A percentile compares a stretch with the other conserved stretches of the same genome.
phyloP scores from a whole-genome alignment of 306 rosid species.

The Argentina anserina region DNA sequence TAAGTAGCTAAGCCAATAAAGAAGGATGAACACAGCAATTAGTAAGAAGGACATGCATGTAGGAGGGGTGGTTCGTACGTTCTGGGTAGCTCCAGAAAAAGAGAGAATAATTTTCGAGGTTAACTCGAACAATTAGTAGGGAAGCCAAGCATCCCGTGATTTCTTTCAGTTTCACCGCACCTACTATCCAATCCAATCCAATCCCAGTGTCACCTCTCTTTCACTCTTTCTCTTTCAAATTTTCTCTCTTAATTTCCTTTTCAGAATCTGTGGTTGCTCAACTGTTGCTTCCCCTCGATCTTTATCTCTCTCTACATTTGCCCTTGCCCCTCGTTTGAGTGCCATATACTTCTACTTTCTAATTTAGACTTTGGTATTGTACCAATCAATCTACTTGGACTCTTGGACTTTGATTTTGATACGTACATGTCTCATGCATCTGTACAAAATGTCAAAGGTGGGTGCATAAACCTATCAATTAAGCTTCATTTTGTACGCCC shows the following conservation, averaged over 20 bases:
- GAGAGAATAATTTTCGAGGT: constrained; percentile 5
- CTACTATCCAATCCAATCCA: constrained; percentile 18
- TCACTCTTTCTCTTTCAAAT: not conserved
- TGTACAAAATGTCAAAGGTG: not conserved
- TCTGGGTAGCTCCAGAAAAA: constrained; percentile 4
- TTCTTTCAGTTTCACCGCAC: constrained; percentile 26
- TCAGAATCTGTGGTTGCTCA: constrained; percentile 11
- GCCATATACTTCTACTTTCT: not conserved
- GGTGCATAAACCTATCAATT: not conserved
- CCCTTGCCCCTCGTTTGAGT: constrained; percentile 6
- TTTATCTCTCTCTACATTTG: not conserved
- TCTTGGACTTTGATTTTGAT: not conserved
- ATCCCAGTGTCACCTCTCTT: not conserved
- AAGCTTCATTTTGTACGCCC: not conserved
- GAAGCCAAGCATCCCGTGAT: constrained; percentile 18
- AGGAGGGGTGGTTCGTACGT: not conserved
- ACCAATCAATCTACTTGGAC: not conserved
- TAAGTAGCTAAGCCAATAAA: not conserved
- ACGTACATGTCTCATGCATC: not conserved
- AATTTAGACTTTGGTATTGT: not conserved
- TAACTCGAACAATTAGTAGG: constrained; percentile 2
- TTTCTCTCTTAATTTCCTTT: not conserved
- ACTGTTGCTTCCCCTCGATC: not conserved
- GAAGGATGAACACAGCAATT: not conserved
- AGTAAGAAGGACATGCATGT: not conserved